Evolutionary conservation across 805 yeast genomes (phyloP).

Genomic region (Saturnispora gosingensis): DNA sequence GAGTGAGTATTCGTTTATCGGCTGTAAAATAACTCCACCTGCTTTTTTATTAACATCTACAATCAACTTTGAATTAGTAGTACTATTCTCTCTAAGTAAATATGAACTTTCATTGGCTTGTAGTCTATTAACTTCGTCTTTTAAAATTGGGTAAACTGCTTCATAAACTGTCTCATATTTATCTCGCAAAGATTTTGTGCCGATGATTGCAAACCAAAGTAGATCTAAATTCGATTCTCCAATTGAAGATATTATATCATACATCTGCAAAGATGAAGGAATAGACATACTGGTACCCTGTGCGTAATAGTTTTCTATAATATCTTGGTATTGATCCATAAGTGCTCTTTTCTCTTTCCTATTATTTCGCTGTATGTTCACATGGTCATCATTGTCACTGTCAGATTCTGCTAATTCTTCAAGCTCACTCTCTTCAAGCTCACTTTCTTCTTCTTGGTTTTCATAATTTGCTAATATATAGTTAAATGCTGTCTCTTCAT

Average conservation of each 20-base stretch:
- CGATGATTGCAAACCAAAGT: conserved; percentile 84
- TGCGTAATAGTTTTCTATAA: conserved; percentile 66
- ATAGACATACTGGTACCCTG: conserved; percentile 74
- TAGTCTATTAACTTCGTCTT: conserved; percentile 76
- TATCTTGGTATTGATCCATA: conserved; percentile 39
- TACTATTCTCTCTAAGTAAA: not conserved
- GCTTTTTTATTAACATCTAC: conserved; percentile 24
- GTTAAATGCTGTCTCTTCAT: conserved; percentile 56
- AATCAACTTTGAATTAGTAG: conserved; percentile 7
- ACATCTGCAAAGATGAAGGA: conserved; percentile 70
- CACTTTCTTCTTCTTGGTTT: conserved; percentile 29
- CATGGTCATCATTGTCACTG: conserved; percentile 21
- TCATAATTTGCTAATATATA: conserved; percentile 36
- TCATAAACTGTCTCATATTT: conserved; percentile 69
- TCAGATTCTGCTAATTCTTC: conserved; percentile 25
- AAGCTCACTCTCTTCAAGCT: conserved; percentile 25
- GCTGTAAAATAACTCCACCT: conserved; percentile 34
- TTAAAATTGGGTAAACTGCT: conserved; percentile 59
- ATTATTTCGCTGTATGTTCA: conserved; percentile 14
- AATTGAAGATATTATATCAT: conserved; percentile 67
- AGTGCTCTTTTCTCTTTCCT: conserved; percentile 34
- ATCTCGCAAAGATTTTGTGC: conserved; percentile 72
- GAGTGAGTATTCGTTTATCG: conserved; percentile 78
- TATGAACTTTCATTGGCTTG: conserved; percentile 22
- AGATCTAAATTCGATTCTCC: conserved; percentile 68